Evolutionary conservation across 768 basidiomycete genomes (phyloP), one percentile per base, ranked within the genome.

Genomic region (Tulasnella sp.): DNA sequence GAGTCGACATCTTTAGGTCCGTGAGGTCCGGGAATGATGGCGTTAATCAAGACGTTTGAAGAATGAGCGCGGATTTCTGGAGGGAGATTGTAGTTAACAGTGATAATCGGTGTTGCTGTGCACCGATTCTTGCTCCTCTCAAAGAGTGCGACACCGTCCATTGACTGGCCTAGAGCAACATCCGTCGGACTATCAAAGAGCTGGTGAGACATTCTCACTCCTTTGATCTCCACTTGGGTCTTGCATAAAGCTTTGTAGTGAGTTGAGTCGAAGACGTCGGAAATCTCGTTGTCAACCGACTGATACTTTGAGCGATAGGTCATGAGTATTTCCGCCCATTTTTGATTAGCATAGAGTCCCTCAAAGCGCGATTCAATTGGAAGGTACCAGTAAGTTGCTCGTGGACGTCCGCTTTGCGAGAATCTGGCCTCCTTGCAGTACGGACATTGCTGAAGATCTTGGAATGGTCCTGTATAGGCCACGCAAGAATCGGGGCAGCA

Each of bases 11-110:
- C 80, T 36, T 80, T 79, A 0, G 84, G 82, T 41, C 81, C 81
- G 16, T 80, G 79, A 0, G 83, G 84, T 0, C 85, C 83, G 1
- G 84, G 85, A 62, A 86, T 83, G 52, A 84, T 77, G 16, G 83
- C 82, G 12, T 83, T 37, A 35, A 77, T 78, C 1, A 86, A 62
- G 8, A 84, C 75, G 47, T 83, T 69, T 3, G 79, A 69, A 9
- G 79, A 68, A 34, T 79, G 81, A 39, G 79, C 81, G 2, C 80
- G 77, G 4, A 80, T 74, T 3, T 81, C 78, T 0, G 83, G 84
- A 3, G 80, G 80, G 1, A 85, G 76, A 66, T 85, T 85, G 76
- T 80, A 82, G 72, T 83, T 82, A 71, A 81, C 78, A 0, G 83
- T 14, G 19, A 86, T 73, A 6, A 86, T 71, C 0, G 83, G 84